Conservation (phyloP, 345 rosid species). For the Populus nigra region DNA sequence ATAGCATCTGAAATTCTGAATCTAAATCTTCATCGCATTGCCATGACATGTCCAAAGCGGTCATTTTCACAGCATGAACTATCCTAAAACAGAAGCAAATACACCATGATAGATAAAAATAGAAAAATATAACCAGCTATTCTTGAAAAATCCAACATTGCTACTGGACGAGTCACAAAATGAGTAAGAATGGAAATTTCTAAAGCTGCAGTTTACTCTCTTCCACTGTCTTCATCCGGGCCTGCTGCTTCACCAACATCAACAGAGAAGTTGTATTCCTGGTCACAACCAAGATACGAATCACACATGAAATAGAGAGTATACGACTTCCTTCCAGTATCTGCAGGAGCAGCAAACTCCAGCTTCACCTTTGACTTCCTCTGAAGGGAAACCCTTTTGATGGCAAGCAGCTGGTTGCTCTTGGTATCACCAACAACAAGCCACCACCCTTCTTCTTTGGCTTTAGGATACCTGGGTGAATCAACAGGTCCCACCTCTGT, state of each 20-base stretch:
- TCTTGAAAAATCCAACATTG: background rate
- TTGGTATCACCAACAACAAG: constrained; percentile 81
- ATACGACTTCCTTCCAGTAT: constrained; percentile 58
- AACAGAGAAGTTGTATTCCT: constrained; percentile 65
- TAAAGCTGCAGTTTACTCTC: constrained; percentile 4
- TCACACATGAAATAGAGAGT: constrained; percentile 82
- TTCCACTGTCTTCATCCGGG: constrained; percentile 13
- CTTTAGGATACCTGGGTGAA: constrained; percentile 66
- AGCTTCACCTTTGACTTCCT: constrained; percentile 75
- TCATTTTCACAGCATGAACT: background rate
- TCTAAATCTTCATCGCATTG: background rate
- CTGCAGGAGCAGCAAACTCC: constrained; percentile 67
- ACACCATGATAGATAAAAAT: background rate
- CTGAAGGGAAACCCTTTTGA: constrained; percentile 79
- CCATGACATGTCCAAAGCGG: background rate
- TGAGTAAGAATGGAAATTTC: background rate
- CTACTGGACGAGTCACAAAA: background rate
- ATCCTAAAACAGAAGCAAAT: background rate
- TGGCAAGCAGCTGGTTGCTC: constrained; percentile 80
- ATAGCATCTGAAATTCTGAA: background rate
- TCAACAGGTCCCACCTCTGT: constrained; percentile 78
- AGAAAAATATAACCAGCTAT: background rate
- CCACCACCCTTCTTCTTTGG: constrained; percentile 99
- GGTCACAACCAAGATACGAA: constrained; percentile 87
- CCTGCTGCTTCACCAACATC: constrained; percentile 45